These are phyloP conservation scores for Stellera chamaejasme DNA, from an alignment of 345 rosid genomes.

Conservation along the genomic window DNA sequence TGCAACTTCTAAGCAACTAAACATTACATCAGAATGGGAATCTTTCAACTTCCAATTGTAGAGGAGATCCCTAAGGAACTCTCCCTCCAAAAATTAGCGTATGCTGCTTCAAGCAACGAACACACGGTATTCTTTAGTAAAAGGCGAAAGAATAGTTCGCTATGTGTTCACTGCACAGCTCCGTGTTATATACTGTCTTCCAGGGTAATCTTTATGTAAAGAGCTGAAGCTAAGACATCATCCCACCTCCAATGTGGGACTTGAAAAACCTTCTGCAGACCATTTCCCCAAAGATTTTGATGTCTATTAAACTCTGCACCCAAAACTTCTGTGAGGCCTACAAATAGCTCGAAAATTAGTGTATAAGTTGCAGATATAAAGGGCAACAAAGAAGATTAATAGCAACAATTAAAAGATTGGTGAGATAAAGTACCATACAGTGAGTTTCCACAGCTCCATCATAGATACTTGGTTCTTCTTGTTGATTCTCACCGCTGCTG, in stretches of 20 bases:
- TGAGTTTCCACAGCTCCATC: too few relatives aligned
- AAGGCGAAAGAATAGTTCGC: conserved; percentile 41
- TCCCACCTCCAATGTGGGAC: neutral
- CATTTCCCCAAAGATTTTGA: too few relatives aligned
- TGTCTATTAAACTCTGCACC: neutral
- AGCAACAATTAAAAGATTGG: too few relatives aligned
- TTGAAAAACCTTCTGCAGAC: neutral
- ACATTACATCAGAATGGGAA: too few relatives aligned
- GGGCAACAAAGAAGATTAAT: neutral
- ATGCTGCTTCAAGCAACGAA: neutral
- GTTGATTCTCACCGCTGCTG: too few relatives aligned
- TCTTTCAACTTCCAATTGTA: too few relatives aligned
- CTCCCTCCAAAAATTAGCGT: neutral
- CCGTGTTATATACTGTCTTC: neutral
- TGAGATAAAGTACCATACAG: too few relatives aligned
- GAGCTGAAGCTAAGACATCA: too few relatives aligned
- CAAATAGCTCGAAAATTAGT: neutral
- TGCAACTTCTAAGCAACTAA: too few relatives aligned
- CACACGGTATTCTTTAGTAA: conserved; percentile 39
- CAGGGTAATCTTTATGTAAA: neutral
- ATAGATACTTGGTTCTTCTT: too few relatives aligned
- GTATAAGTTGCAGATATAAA: neutral
- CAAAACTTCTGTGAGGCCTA: too few relatives aligned
- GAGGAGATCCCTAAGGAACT: neutral
- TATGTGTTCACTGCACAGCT: conserved; percentile 18